These are phyloP conservation scores for Diaporthe caulivora DNA, from an alignment of 2,329 filamentous ascomycete species.

Conservation along the genomic window DNA sequence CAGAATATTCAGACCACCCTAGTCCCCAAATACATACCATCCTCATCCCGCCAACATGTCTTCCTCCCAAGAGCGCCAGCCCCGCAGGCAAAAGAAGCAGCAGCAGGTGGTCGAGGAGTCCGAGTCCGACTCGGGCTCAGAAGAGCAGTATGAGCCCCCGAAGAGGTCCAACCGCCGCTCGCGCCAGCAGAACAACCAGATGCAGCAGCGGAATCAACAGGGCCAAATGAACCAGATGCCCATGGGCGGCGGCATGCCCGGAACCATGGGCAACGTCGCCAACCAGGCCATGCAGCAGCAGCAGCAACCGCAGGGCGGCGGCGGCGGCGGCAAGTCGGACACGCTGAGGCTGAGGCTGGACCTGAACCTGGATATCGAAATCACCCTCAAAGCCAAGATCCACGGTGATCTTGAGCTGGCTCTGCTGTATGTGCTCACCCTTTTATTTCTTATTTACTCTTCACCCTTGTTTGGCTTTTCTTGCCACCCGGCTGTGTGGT, in stretches of 20 bases:
- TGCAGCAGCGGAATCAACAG: conserved; percentile 49
- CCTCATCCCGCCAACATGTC: conserved; percentile 43
- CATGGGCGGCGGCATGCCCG: conserved; percentile 52
- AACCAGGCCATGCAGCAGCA: conserved; percentile 52
- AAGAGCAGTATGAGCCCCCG: conserved; percentile 46
- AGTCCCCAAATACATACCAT: conserved; percentile 37
- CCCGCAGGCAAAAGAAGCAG: conserved; percentile 45
- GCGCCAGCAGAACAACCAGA: conserved; percentile 43
- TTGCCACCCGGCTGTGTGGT: conserved; percentile 22
- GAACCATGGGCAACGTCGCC: conserved; percentile 56
- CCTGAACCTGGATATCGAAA: conserved; percentile 85
- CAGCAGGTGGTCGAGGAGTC: conserved; percentile 50
- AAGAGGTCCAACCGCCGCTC: conserved; percentile 44
- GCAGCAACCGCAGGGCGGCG: conserved; percentile 35
- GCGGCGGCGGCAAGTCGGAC: conserved; percentile 65
- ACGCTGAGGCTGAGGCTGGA: conserved; percentile 81
- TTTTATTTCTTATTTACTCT: conserved; percentile 28
- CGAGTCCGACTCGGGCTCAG: conserved; percentile 49
- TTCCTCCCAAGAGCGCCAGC: conserved; percentile 50
- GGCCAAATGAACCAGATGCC: conserved; percentile 53
- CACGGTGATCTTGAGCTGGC: conserved; percentile 86
- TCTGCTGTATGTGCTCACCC: conserved; percentile 65
- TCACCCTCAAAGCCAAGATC: conserved; percentile 87
- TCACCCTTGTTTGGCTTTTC: conserved; percentile 21
- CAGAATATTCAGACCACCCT: no score